Evolutionary conservation across 1,284 basidiomycete genomes (phyloP).

Genomic region (Boletus holoroseus): DNA sequence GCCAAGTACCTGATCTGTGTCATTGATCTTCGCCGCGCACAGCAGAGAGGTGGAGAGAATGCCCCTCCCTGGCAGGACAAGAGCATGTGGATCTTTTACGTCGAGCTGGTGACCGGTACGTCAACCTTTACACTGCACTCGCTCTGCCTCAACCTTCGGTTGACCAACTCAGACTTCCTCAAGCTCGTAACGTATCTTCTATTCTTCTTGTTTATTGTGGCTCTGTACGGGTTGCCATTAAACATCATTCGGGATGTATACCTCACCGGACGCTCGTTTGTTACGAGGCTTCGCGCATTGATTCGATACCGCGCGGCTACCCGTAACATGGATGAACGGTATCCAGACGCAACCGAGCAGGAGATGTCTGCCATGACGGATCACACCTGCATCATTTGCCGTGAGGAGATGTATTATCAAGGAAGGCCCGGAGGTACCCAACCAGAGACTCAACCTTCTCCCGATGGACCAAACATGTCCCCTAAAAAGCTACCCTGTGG

Average conservation of each 20-base stretch:
- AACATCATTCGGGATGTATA: constrained; percentile 98
- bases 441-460: constrained; percentile 30
- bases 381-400: constrained; percentile 94
- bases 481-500: constrained; percentile 96
- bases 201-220: constrained; percentile 90
- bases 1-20: constrained; percentile 84
- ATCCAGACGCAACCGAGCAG: constrained; percentile 87
- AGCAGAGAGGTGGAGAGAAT: constrained; percentile 72
- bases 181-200: constrained; percentile 89
- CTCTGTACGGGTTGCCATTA: constrained; percentile 92
- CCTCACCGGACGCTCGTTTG: constrained; percentile 88
- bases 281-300: constrained; percentile 80
- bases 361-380: constrained; percentile 81
- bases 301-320: constrained; percentile 92
- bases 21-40: constrained; percentile 76
- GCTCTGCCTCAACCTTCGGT: neutral
- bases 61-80: constrained; percentile 96
- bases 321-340: constrained; percentile 93
- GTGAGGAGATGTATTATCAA: constrained; percentile 86
- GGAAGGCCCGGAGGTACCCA: constrained; percentile 34
- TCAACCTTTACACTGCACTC: constrained; percentile 19
- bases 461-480: constrained; percentile 84
- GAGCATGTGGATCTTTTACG: constrained; percentile 95
- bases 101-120: constrained; percentile 85
- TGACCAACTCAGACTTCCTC: constrained; percentile 66